phyloP scores from a whole-genome alignment of 192 early-diverging fungal genomes.

The Backusella luteola region DNA sequence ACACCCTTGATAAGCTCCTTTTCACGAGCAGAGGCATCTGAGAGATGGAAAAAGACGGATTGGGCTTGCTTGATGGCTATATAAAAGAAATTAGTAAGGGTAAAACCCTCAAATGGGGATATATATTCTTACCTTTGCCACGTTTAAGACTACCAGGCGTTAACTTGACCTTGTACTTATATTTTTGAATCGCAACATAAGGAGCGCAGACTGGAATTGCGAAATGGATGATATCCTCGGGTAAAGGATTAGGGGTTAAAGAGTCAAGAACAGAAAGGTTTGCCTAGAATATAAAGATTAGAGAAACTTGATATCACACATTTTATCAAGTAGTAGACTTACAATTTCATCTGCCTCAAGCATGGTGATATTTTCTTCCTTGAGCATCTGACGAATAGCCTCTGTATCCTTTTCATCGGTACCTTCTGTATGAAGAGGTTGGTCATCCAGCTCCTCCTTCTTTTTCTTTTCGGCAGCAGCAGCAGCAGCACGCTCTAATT shows the following conservation, averaged over 20 bases:
- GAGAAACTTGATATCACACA: neutral
- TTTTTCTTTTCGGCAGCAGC: neutral
- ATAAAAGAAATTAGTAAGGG: neutral
- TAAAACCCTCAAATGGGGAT: too few species aligned
- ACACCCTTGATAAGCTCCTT: conserved; percentile 78
- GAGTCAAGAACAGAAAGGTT: conserved; percentile 71
- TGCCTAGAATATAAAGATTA: conserved; percentile 25
- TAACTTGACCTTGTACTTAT: conserved; percentile 95
- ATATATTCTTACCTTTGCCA: conserved; percentile 64
- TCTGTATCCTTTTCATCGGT: conserved; percentile 32
- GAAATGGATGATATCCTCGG: conserved; percentile 76
- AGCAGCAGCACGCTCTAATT: conserved; percentile 1
- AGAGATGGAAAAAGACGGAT: conserved; percentile 36
- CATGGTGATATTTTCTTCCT: conserved; percentile 57
- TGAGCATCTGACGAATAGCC: conserved; percentile 51
- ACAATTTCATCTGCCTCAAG: conserved; percentile 51
- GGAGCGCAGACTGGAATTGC: conserved; percentile 90
- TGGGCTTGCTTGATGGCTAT: conserved; percentile 43
- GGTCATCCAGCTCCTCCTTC: neutral
- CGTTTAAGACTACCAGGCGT: conserved; percentile 88
- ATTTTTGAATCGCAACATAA: conserved; percentile 79
- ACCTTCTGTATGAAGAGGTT: neutral
- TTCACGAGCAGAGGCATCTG: conserved; percentile 52
- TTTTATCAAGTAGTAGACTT: neutral
- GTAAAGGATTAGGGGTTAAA: conserved; percentile 76